phyloP scores from a whole-genome alignment of 2,329 filamentous ascomycete genomes.

The Colletotrichum godetiae region DNA sequence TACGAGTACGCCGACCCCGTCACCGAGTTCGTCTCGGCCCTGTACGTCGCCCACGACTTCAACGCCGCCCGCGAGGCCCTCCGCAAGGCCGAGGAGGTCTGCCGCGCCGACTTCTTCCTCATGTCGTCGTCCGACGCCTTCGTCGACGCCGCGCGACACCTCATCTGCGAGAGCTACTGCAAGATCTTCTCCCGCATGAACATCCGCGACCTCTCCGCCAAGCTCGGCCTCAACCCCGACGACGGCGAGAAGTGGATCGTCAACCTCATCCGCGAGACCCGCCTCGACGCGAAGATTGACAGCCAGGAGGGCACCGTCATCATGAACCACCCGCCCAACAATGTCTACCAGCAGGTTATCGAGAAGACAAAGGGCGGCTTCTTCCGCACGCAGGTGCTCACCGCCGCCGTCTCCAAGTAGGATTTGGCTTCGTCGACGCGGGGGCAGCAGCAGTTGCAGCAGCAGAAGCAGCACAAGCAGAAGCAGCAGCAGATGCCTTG shows the following conservation, averaged over 20 bases:
- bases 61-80: slow-evolving; percentile 95
- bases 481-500: not conserved
- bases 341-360: slow-evolving; percentile 99
- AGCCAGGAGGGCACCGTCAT: slow-evolving; percentile 98
- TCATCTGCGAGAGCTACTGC: slow-evolving; percentile 99
- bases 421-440: not conserved
- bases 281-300: slow-evolving; percentile 98
- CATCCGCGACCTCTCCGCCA: slow-evolving; percentile 93
- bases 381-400: slow-evolving; percentile 97
- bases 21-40: slow-evolving; percentile 94
- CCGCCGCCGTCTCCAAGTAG: slow-evolving; percentile 69
- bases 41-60: slow-evolving; percentile 89
- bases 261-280: slow-evolving; percentile 97
- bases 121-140: slow-evolving; percentile 86
- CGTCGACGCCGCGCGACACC: slow-evolving; percentile 91
- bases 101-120: slow-evolving; percentile 96
- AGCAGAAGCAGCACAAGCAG: not conserved
- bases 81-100: slow-evolving; percentile 86
- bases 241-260: slow-evolving; percentile 99
- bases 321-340: slow-evolving; percentile 99
- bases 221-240: slow-evolving; percentile 90
- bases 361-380: slow-evolving; percentile 99
- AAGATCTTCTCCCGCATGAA: slow-evolving; percentile 99
- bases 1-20: slow-evolving; percentile 98
- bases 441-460: not conserved